A percentile compares a stretch with the other conserved stretches of the same genome.
Conservation (phyloP, 371 early-diverging fungal species). For the Catenaria anguillulae region DNA sequence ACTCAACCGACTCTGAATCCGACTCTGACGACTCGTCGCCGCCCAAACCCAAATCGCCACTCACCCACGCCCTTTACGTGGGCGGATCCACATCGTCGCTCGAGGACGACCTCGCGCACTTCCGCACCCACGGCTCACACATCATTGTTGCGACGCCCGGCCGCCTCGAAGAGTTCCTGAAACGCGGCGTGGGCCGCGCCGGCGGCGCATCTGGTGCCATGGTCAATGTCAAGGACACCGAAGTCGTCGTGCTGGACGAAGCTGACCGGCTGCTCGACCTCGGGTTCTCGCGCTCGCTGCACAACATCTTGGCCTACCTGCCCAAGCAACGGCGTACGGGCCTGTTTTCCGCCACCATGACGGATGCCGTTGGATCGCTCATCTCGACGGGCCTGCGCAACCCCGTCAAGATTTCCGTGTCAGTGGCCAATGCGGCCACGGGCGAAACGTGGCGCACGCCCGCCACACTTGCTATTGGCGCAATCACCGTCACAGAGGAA, state of each 20-base stretch:
- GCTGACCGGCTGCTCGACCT: constrained; percentile 86
- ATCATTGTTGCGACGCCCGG: constrained; percentile 96
- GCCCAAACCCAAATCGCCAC: constrained; percentile 17
- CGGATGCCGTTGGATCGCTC: constrained; percentile 71
- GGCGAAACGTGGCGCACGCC: constrained; percentile 48
- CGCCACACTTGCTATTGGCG: constrained; percentile 48
- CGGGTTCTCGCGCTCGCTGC: constrained; percentile 75
- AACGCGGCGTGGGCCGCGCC: constrained; percentile 18
- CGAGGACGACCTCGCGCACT: constrained; percentile 42
- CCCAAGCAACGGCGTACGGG: constrained; percentile 93
- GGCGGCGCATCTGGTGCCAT: constrained; percentile 12
- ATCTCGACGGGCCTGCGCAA: constrained; percentile 80
- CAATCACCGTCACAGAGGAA: constrained; percentile 53
- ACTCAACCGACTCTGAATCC: constrained; percentile 12
- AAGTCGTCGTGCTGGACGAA: constrained; percentile 85
- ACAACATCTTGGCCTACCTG: constrained; percentile 56
- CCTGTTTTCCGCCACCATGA: constrained; percentile 96
- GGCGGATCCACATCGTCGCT: constrained; percentile 46
- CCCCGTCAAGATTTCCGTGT: constrained; percentile 71
- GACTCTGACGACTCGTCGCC: constrained; percentile 18
- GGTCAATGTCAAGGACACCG: constrained; percentile 58
- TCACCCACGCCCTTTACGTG: constrained; percentile 41
- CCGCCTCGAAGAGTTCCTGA: constrained; percentile 73
- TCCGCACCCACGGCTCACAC: constrained; percentile 46
- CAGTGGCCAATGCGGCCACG: constrained; percentile 49